A percentile compares a stretch with the other conserved stretches of the same genome.
Conservation (phyloP, 495 filamentous ascomycete genomes). For the Tricharina praecox region DNA sequence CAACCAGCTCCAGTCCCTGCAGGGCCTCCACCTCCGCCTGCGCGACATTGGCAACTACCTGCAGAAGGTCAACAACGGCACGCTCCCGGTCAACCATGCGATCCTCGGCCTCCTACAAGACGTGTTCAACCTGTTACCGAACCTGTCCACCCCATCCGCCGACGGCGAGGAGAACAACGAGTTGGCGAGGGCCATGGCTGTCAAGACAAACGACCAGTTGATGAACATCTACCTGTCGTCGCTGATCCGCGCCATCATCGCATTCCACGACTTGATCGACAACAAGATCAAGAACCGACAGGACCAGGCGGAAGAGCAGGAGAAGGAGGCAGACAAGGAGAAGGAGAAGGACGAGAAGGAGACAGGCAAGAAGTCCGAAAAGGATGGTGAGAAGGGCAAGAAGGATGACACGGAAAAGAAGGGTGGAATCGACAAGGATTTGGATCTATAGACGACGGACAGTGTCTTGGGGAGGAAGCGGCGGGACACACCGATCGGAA, state of each 20-base stretch:
- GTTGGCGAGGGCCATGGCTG: constrained; percentile 81
- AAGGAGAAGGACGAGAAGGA: constrained; percentile 39
- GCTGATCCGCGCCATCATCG: constrained; percentile 92
- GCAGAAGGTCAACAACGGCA: constrained; percentile 81
- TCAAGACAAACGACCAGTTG: constrained; percentile 98
- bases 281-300: constrained; percentile 99
- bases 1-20: constrained; percentile 89
- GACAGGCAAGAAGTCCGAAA: constrained; percentile 26
- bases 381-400: constrained; percentile 50
- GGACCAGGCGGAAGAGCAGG: constrained; percentile 80
- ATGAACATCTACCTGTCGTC: constrained; percentile 95
- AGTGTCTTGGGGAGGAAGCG: neutral
- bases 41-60: constrained; percentile 92
- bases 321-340: constrained; percentile 44
- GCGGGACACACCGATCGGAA: neutral
- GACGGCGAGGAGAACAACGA: constrained; percentile 51
- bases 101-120: constrained; percentile 96
- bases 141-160: constrained; percentile 67
- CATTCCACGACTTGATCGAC: constrained; percentile 97
- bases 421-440: constrained; percentile 41
- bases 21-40: constrained; percentile 86
- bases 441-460: constrained; percentile 7
- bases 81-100: constrained; percentile 90
- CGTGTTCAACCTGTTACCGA: constrained; percentile 95
- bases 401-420: constrained; percentile 52